Conservation (phyloP, 768 basidiomycete species). For the Boletellus emodensis region DNA sequence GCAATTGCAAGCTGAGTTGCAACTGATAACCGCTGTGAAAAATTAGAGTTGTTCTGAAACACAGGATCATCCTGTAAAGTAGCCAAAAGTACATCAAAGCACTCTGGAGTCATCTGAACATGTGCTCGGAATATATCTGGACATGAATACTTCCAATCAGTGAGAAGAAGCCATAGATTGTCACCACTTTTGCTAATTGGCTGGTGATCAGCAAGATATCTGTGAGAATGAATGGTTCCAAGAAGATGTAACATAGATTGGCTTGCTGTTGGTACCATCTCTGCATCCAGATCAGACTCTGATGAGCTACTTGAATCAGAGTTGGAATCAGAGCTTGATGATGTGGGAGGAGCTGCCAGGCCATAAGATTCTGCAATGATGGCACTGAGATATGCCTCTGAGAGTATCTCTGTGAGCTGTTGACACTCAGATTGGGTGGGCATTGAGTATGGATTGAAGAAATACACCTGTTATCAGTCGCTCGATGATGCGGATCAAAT, state of each 20-base stretch:
- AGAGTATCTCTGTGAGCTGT: neutral
- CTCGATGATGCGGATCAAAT: neutral
- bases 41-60: neutral
- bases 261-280: too few species aligned
- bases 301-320: too few species aligned
- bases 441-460: neutral
- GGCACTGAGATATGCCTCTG: neutral
- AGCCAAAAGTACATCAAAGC: neutral
- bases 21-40: neutral
- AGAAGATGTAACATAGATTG: neutral
- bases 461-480: neutral
- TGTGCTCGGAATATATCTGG: conserved; percentile 3
- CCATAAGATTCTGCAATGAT: neutral
- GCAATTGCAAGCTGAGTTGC: neutral
- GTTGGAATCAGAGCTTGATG: neutral
- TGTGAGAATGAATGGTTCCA: neutral
- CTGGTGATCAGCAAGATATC: conserved; percentile 2
- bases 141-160: neutral
- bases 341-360: neutral
- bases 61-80: neutral
- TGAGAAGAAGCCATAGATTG: conserved; percentile 2
- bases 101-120: conserved; percentile 3
- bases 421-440: neutral
- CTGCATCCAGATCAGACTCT: too few species aligned
- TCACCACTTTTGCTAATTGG: conserved; percentile 1